Base-by-base conservation (phyloP, 768 basidiomycete genomes). In the Boletus speciosus region DNA sequence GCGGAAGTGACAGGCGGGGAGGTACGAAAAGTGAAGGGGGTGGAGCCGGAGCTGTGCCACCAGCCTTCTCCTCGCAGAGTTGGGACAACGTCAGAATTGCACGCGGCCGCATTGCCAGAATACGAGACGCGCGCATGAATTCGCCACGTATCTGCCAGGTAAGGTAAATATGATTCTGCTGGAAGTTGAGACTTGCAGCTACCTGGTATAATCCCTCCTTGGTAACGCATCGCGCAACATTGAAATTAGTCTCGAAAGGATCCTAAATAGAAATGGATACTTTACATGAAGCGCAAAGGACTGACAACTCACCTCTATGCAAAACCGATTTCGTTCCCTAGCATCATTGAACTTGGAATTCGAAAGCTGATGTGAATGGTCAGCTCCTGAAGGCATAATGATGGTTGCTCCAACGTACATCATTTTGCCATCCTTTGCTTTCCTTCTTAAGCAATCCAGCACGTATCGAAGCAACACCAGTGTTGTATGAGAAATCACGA, bases 161-260 rank as follows among this genome's bases (percentile, higher is more conserved):
- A n/a, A 49, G 32, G n/a, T 62, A n/a, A 49, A 37, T 15, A 21
- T 12, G 32, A 27, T 19, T 36, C 37, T 11, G n/a, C 25, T 10
- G 5, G 5, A 36, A 27, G 34, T 36, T 16, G 31, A 23, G 36
- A 52, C 38, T 9, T 11, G 37, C 23, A 31, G 41, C 63, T 65
- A 95, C 95, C 39, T 91, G 93, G 65, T 97, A 98, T 51, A 99
- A 77, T 3, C 96, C 96, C 68, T 99, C 96, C 64, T 87, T 89
- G 16, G 96, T 98, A 19, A 98, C 96, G 61, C 95, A 98, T 61
- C 96, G 82, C 9, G 93, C 89, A 44, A 99, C 96, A 61, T 99
- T 99, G 73, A 89, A 99, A 64, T 93, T 86, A n/a, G 79, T 80
- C 68, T 98, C 96, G 66, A 99, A 99, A 4, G 96, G 96, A 74